Base-by-base conservation (phyloP, 129 eudicot genomes). In the Sambucus nigra region DNA sequence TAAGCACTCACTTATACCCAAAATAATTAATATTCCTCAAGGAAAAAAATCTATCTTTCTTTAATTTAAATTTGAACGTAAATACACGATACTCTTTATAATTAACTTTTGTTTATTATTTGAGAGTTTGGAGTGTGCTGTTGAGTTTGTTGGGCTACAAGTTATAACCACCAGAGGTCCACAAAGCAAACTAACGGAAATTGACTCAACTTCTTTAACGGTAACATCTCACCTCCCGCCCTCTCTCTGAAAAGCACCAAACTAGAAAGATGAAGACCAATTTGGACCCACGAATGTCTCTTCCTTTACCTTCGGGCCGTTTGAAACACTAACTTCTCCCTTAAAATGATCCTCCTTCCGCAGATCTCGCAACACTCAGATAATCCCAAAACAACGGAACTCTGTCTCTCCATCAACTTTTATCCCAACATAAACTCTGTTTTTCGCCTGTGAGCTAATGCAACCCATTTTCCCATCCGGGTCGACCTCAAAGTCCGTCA, bases 401-500 rank as follows among this genome's bases (percentile, higher is more conserved):
- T 47, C 22, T 60, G 50, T 13, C 55, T 14, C n/a, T 32, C 59
- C 7, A 10, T 19, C 4, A 8, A 16, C 48, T 24, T 20, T 47
- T 9, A 22, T 42, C 52, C 59, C 61, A 57, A 68, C 31, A 57
- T 29, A 69, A 51, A 49, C 69, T 60, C 76, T 40, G 40, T 59
- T 53, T 29, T 69, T 40, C 25, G 28, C 17, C 18, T 2, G 41
- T 49, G 47, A 58, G 57, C 32, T 64, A 40, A 53, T 47, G 52
- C n/a, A 51, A 39, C 83, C 83, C 80, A 42, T 54, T 33, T 73
- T 59, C 76, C 70, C 64, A 20, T 27, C 53, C 23, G 72, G 81
- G 53, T 74, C 69, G 72, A 74, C 72, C 60, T 70, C 74, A 38
- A 69, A 69, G 52, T 59, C 68, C 70, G 58, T 81, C 78, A 61